Evolutionary conservation across 768 basidiomycete genomes (phyloP).

Genomic region (Pulveroboletus frians): DNA sequence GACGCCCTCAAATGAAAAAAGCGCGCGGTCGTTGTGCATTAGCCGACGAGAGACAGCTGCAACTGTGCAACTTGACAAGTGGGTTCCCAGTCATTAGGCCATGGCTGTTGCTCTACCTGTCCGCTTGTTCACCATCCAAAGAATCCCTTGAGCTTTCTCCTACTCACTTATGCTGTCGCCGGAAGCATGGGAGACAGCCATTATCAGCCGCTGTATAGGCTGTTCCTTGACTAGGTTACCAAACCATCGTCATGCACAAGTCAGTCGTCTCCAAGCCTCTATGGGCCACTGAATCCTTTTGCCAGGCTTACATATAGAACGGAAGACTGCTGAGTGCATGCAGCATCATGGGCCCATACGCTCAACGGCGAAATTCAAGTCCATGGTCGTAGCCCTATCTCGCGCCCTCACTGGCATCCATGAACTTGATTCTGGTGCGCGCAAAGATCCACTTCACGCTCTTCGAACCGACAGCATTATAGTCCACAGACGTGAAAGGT

Average conservation of each 20-base stretch:
- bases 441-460: slow-evolving; percentile 46
- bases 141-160: slow-evolving; percentile 43
- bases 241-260: slow-evolving; percentile 48
- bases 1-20: slow-evolving; percentile 21
- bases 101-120: slow-evolving; percentile 23
- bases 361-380: slow-evolving; percentile 39
- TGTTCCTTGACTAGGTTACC: slow-evolving; percentile 48
- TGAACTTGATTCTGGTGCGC: slow-evolving; percentile 36
- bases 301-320: background rate
- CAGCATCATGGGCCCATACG: slow-evolving; percentile 3
- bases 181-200: slow-evolving; percentile 43
- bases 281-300: background rate
- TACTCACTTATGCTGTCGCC: slow-evolving; percentile 60
- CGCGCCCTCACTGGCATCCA: slow-evolving; percentile 45
- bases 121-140: slow-evolving; percentile 34
- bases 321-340: slow-evolving; percentile 26
- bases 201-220: slow-evolving; percentile 38
- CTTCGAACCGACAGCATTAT: slow-evolving; percentile 53
- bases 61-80: slow-evolving; percentile 4
- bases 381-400: slow-evolving; percentile 36
- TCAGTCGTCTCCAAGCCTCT: slow-evolving; percentile 52
- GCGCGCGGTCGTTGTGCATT: slow-evolving; percentile 13
- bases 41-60: slow-evolving; percentile 11
- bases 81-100: slow-evolving; percentile 7
- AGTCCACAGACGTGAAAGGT: slow-evolving; percentile 44